These are phyloP conservation scores for Epichloe sibirici DNA, from an alignment of 2,329 filamentous ascomycete genomes.

Conservation along the genomic window DNA sequence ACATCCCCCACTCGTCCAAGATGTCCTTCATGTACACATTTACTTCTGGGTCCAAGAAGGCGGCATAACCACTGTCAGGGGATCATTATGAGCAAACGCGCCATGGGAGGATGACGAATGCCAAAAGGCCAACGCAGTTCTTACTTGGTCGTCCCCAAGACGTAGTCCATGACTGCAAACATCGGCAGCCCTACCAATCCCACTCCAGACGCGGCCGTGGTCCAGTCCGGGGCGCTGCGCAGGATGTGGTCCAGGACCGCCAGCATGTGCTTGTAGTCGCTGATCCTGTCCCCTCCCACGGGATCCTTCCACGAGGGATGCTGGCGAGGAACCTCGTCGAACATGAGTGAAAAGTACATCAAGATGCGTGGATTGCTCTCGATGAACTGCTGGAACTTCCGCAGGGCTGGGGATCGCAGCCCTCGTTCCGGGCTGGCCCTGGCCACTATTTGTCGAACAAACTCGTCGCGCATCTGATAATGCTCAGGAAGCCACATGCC, in stretches of 20 bases:
- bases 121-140: too few species aligned
- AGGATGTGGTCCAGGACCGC: not conserved
- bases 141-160: not conserved
- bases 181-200: not conserved
- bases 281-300: not conserved
- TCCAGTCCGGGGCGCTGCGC: not conserved
- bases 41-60: conserved; percentile 41
- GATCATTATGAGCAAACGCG: not conserved
- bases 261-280: not conserved
- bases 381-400: conserved; percentile 54
- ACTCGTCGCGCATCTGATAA: not conserved
- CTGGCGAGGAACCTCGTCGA: conserved; percentile 33
- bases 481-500: not conserved
- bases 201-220: not conserved
- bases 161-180: not conserved
- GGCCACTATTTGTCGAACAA: not conserved
- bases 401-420: conserved; percentile 27
- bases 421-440: not conserved
- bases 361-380: conserved; percentile 50
- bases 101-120: not conserved
- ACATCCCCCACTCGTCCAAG: conserved; percentile 44
- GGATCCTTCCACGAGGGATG: not conserved
- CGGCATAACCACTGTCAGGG: conserved; percentile 32
- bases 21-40: conserved; percentile 40
- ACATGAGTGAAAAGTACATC: conserved; percentile 59